Base-by-base conservation (phyloP, 768 basidiomycete genomes). In the Hygrophoropsis aurantiaca region DNA sequence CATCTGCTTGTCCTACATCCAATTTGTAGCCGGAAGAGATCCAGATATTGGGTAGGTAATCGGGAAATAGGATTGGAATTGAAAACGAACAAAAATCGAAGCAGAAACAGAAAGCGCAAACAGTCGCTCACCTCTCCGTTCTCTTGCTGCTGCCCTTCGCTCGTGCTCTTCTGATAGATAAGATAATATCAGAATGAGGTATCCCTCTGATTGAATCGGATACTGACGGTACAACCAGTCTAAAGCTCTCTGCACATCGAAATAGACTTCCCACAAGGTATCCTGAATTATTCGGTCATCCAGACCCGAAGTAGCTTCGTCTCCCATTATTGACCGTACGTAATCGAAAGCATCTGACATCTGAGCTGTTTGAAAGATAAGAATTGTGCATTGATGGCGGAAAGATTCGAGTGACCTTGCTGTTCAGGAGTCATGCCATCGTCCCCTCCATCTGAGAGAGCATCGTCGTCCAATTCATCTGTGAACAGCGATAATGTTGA, bases 401-500 rank as follows among this genome's bases (percentile, higher is more conserved):
- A 40, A 40, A 36, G 13, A 26, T 37, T 24, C 40, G 24, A 58
- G 69, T 40, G 57, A 92, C 94, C 84, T 65, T 85, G 80, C 56
- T 97, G 82, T 51, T 93, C 89, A 33, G 80, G 74, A n/a, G 87
- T 85, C 72, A 94, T 77, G 21, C 87, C 83, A 38, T 85, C 84
- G 35, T 85, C 87, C n/a, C 76, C 85, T 30, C 81, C 87, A 58
- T 90, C 87, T 18, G 83, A 87, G 41, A 90, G 67, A 11, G 80
- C 82, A 55, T 85, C 83, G 56, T 94, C 93, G 38, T 93, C 85
- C 54, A 94, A 75, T 69, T 92, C 94, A 63, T 85, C 94, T 93
- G 56, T n/a, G 51, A 23, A 38, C 19, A 11, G 19, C 34, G 10
- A 49, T 9, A 45, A 44, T 48, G 40, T 40, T 30, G 21, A 2